Conservation (phyloP, 371 early-diverging fungal species). For the Lichtheimia corymbifera region DNA sequence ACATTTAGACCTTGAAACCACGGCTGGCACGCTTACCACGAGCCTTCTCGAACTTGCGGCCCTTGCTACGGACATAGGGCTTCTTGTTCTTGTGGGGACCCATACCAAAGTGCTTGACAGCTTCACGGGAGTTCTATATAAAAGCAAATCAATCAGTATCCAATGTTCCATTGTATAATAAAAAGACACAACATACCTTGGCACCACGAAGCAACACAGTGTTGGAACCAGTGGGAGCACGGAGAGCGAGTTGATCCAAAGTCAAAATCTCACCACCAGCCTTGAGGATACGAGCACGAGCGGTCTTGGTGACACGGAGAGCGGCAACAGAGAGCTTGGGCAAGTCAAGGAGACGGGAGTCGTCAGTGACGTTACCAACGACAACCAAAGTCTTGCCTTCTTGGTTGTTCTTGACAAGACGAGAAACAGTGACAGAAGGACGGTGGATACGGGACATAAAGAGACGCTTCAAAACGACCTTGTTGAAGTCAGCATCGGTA, state of each 20-base stretch:
- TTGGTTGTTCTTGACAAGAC: constrained; percentile 73
- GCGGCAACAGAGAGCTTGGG: constrained; percentile 97
- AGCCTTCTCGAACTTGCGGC: constrained; percentile 98
- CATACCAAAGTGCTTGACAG: constrained; percentile 87
- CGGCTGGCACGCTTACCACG: constrained; percentile 98
- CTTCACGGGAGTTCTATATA: constrained; percentile 80
- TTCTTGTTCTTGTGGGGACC: constrained; percentile 78
- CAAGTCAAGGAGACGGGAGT: constrained; percentile 88
- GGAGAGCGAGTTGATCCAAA: constrained; percentile 97
- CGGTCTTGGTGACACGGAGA: constrained; percentile 92
- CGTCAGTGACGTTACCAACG: constrained; percentile 97
- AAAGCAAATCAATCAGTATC: too few species aligned
- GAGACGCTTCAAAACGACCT: constrained; percentile 96
- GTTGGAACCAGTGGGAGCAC: constrained; percentile 96
- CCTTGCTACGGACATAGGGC: constrained; percentile 98
- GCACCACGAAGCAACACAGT: constrained; percentile 94
- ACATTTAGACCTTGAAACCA: constrained; percentile 88
- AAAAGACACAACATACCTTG: constrained; percentile 38
- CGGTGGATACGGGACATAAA: constrained; percentile 98
- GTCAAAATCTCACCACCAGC: constrained; percentile 98
- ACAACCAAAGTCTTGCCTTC: constrained; percentile 86
- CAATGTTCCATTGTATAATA: too few species aligned
- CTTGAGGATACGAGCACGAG: constrained; percentile 95
- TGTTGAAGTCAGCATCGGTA: constrained; percentile 98
- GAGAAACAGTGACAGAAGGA: constrained; percentile 93